Evolutionary conservation across 805 yeast species (phyloP).

Genomic region (Kodamaea laetipori): DNA sequence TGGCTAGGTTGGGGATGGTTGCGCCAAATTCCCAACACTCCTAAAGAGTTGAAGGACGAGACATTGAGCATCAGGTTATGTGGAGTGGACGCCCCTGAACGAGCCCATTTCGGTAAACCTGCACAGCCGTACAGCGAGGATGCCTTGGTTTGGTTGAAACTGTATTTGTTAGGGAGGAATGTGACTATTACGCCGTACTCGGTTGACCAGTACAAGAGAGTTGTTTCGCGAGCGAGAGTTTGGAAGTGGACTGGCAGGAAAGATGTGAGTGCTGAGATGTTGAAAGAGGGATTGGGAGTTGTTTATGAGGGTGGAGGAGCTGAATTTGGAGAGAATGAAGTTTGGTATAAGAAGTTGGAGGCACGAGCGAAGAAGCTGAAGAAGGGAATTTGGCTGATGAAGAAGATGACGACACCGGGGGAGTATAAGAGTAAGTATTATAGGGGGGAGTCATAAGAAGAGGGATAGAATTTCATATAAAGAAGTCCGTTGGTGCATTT

Average conservation of each 20-base stretch:
- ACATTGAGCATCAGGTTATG: constrained; percentile 83
- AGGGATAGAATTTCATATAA: too few species aligned
- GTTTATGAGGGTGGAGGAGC: constrained; percentile 89
- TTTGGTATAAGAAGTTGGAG: constrained; percentile 61
- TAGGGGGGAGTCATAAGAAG: constrained; percentile 4
- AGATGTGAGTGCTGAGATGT: constrained; percentile 88
- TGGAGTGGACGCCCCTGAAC: constrained; percentile 97
- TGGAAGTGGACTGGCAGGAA: constrained; percentile 58
- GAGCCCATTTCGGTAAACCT: constrained; percentile 91
- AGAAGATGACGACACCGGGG: constrained; percentile 68
- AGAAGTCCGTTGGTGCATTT: too few species aligned
- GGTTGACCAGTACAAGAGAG: constrained; percentile 85
- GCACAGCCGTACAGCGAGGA: constrained; percentile 88
- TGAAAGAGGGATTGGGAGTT: constrained; percentile 77
- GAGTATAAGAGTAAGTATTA: constrained; percentile 58
- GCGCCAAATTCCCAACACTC: constrained; percentile 58
- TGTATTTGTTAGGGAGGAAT: constrained; percentile 62
- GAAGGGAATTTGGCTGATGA: constrained; percentile 70
- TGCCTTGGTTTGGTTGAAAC: constrained; percentile 75
- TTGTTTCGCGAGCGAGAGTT: constrained; percentile 78
- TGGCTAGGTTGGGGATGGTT: constrained; percentile 94
- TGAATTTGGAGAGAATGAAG: constrained; percentile 81
- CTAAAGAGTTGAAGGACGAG: constrained; percentile 53
- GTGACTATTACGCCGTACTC: constrained; percentile 78
- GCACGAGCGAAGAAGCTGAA: constrained; percentile 54